Evolutionary conservation across 805 yeast genomes (phyloP).

Genomic region (Candida tallmaniae): DNA sequence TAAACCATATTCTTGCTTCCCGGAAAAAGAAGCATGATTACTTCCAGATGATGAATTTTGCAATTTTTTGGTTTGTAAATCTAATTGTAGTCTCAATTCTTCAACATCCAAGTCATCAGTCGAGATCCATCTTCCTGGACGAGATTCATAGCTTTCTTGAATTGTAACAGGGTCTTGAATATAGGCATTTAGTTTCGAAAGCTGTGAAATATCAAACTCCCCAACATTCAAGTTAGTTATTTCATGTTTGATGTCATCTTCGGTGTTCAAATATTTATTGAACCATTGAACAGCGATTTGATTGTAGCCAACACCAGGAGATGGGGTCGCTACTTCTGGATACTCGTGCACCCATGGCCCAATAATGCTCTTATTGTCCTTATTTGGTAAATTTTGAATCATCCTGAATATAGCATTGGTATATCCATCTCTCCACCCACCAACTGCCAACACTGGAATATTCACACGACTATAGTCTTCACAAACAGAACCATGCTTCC

Average conservation of each 20-base stretch:
- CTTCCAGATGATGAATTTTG: neutral
- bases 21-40: conserved; percentile 13
- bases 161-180: conserved; percentile 40
- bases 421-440: conserved; percentile 48
- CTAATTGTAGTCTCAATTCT: neutral
- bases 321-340: conserved; percentile 45
- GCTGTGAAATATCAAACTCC: neutral
- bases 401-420: conserved; percentile 42
- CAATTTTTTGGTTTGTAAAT: neutral
- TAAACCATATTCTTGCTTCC: conserved; percentile 37
- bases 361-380: conserved; percentile 26
- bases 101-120: neutral
- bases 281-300: conserved; percentile 41
- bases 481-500: conserved; percentile 46
- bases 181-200: conserved; percentile 21
- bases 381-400: conserved; percentile 35
- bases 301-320: conserved; percentile 41
- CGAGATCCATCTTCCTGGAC: conserved; percentile 38
- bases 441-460: conserved; percentile 41
- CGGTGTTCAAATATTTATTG: conserved; percentile 30
- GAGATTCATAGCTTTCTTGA: conserved; percentile 29
- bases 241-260: neutral
- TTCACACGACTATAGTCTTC: conserved; percentile 33
- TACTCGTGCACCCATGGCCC: conserved; percentile 50
- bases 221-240: neutral